These are phyloP conservation scores for Porodaedalea pini DNA, from an alignment of 1,284 basidiomycete species.

Conservation along the genomic window DNA sequence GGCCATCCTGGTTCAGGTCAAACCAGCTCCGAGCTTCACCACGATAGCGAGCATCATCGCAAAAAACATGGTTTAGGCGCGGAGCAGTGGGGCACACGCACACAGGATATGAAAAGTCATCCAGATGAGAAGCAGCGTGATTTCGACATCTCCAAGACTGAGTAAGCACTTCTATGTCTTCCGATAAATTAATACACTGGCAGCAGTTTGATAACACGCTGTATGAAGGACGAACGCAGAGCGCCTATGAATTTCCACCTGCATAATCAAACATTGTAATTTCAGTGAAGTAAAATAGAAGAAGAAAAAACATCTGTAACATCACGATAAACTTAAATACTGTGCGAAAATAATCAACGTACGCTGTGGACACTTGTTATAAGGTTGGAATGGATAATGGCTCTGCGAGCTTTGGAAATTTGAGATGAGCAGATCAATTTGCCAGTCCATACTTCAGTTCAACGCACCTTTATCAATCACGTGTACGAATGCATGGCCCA, in stretches of 20 bases:
- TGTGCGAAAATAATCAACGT: no score
- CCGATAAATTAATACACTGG: background rate
- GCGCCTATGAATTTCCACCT: background rate
- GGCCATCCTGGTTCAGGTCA: constrained; percentile 33
- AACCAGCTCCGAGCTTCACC: constrained; percentile 33
- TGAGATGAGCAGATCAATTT: no score
- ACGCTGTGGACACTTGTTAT: no score
- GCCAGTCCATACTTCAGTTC: no score
- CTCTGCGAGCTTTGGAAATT: no score
- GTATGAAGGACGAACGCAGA: background rate
- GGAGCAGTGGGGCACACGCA: constrained; percentile 20
- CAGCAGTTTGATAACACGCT: background rate
- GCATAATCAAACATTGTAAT: no score
- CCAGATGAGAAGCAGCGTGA: constrained; percentile 9
- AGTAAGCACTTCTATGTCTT: background rate
- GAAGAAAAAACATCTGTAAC: no score
- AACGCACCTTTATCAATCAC: no score
- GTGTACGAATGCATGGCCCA: no score
- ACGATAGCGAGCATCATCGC: constrained; percentile 31
- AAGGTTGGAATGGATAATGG: no score
- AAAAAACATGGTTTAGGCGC: constrained; percentile 27
- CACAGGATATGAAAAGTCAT: constrained; percentile 7
- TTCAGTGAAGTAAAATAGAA: no score
- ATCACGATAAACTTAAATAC: no score
- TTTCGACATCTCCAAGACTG: background rate